Base-by-base conservation (phyloP, 1,139 yeast genomes). In the Keqinozyma sinolaborantium region DNA sequence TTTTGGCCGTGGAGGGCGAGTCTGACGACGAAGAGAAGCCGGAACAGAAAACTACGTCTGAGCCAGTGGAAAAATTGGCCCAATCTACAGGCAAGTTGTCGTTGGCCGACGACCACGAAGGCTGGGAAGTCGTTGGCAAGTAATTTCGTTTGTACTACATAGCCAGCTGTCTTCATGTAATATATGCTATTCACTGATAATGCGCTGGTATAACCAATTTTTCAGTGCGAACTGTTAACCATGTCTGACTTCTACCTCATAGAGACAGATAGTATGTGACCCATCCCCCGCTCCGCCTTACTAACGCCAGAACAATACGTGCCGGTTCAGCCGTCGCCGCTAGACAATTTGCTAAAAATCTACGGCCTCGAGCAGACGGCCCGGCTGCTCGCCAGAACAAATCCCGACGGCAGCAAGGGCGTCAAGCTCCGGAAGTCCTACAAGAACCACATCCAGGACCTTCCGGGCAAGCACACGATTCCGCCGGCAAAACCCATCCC, bases 401-500 rank as follows among this genome's bases (percentile, higher is more conserved):
- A 85, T 45, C 81, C 87, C 2, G 94, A 83, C 45, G 95, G 96
- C 0, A 74, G 92, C 1, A 88, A 85, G 48, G 96, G 95, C 30
- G 88, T 87, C 25, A 92, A 92, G 60, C 70, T 92, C 34, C 73
- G 98, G 47, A 92, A 92, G 58, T 86, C 96, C 0, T 92, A 90
- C 61, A 92, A 90, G 56, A 88, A 88, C 44, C 97, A 90, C 51
- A 83, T 92, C 12, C 70, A 73, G 23, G 97, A 90, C 47, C 64
- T 92, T 23, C 85, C 96, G 0, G 97, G 97, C 1, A 81, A 80
- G 49, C 86, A 82, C 46, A 70, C 66, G 30, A 77, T 81, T 27
- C 82, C 86, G 11, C 67, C 64, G 1, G 70, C 69, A 26, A 64
- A 77, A 50, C 72, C 83, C 32, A 56, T 79, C 34, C 64, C 84